Conservation (phyloP, 2,329 filamentous ascomycete genomes). For the Leptoxyphium fumago region DNA sequence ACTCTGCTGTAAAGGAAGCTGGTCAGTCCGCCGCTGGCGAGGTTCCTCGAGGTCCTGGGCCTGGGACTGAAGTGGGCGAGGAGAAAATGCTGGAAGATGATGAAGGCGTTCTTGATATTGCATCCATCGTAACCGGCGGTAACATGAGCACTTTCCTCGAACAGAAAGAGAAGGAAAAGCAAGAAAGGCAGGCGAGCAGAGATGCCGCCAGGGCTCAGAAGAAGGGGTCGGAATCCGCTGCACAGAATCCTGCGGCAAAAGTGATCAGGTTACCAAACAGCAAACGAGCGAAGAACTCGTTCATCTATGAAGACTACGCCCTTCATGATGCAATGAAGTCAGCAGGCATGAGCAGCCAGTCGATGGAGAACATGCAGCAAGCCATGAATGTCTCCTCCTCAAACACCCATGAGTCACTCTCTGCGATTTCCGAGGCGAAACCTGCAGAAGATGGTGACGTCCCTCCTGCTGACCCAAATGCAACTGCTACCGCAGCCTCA, state of each 20-base stretch:
- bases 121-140: constrained; percentile 68
- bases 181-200: constrained; percentile 38
- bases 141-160: constrained; percentile 64
- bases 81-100: constrained; percentile 38
- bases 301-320: constrained; percentile 57
- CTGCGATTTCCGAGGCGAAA: constrained; percentile 18
- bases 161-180: constrained; percentile 69
- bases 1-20: background rate
- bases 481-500: background rate
- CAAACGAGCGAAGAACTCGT: constrained; percentile 53
- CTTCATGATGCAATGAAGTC: constrained; percentile 39
- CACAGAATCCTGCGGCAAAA: constrained; percentile 46
- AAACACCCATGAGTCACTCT: constrained; percentile 11
- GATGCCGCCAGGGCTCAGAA: constrained; percentile 35
- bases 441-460: constrained; percentile 17
- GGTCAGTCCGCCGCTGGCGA: constrained; percentile 24
- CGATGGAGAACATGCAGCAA: constrained; percentile 36
- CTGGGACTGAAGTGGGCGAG: constrained; percentile 40
- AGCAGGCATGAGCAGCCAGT: constrained; percentile 31
- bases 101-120: constrained; percentile 69
- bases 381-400: constrained; percentile 29
- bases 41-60: constrained; percentile 38
- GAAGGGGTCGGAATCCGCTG: constrained; percentile 34
- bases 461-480: constrained; percentile 6
- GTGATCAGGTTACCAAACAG: constrained; percentile 53